A percentile compares a stretch with the other conserved stretches of the same genome.
Evolutionary conservation across 2,329 filamentous ascomycete genomes (phyloP).

Genomic region (Nemania serpens): DNA sequence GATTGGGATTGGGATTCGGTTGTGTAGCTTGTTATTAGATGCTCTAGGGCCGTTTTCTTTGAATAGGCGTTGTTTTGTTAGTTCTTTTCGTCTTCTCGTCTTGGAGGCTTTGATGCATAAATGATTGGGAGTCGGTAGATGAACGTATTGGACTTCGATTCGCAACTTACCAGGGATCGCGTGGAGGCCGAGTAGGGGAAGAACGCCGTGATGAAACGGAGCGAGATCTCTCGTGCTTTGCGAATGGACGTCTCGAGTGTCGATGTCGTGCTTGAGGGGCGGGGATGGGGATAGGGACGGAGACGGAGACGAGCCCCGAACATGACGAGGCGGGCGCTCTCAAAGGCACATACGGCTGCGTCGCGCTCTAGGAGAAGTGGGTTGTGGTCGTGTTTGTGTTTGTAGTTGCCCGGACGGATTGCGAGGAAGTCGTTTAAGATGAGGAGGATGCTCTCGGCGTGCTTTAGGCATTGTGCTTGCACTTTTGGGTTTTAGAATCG

Average conservation of each 20-base stretch:
- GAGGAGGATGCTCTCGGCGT: constrained; percentile 47
- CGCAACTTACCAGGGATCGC: constrained; percentile 33
- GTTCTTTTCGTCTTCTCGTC: neutral
- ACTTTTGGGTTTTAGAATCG: constrained; percentile 2
- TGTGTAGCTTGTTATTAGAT: constrained; percentile 38
- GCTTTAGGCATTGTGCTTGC: constrained; percentile 44
- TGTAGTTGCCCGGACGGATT: constrained; percentile 20
- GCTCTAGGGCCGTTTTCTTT: constrained; percentile 38
- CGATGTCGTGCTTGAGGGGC: constrained; percentile 20
- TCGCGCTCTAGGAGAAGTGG: constrained; percentile 46
- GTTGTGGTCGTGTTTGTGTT: neutral
- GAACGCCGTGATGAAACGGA: constrained; percentile 37
- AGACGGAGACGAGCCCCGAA: constrained; percentile 36
- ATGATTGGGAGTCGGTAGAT: neutral
- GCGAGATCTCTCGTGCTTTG: constrained; percentile 35
- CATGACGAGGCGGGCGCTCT: constrained; percentile 46
- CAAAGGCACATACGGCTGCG: constrained; percentile 50
- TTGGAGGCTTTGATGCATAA: neutral
- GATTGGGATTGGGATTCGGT: constrained; percentile 2
- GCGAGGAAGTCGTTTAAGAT: constrained; percentile 39
- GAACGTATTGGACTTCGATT: too few species aligned
- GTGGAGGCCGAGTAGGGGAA: constrained; percentile 39
- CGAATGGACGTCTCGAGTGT: constrained; percentile 34
- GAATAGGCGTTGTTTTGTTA: neutral
- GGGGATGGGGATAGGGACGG: too few species aligned